A percentile compares a stretch with the other conserved stretches of the same genome.
phyloP scores from a whole-genome alignment of 1,139 yeast species.

The Geotrichum australiense region DNA sequence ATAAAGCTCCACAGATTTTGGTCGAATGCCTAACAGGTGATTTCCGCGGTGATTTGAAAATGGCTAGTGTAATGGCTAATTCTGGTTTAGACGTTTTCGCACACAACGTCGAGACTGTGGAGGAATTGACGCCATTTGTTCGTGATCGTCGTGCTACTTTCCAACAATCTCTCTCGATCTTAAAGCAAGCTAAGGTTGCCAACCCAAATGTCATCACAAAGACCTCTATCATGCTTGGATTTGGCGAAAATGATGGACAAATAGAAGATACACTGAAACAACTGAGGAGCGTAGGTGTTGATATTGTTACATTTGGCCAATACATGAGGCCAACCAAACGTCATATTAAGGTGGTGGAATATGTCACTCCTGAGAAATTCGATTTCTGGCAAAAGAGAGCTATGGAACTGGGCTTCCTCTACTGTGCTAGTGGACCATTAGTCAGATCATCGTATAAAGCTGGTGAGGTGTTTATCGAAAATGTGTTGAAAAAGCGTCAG shows the following conservation, averaged over 20 bases:
- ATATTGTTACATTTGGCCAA: constrained; percentile 97
- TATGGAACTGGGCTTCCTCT: constrained; percentile 82
- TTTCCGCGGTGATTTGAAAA: constrained; percentile 79
- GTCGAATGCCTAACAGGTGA: constrained; percentile 96
- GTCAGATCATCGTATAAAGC: constrained; percentile 97
- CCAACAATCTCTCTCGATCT: constrained; percentile 74
- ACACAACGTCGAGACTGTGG: constrained; percentile 95
- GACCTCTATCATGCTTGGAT: constrained; percentile 92
- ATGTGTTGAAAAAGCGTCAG: constrained; percentile 69
- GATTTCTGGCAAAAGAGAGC: constrained; percentile 90
- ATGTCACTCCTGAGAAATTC: constrained; percentile 89
- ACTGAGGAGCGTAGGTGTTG: constrained; percentile 70
- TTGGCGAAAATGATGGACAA: constrained; percentile 94
- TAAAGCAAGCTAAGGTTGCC: constrained; percentile 70
- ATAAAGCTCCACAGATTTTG: constrained; percentile 81
- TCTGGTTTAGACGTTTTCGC: constrained; percentile 96
- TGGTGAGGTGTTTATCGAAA: constrained; percentile 96
- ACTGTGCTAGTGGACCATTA: constrained; percentile 96
- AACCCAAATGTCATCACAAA: constrained; percentile 78
- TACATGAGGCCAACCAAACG: constrained; percentile 99
- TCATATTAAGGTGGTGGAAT: constrained; percentile 97
- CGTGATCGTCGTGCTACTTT: constrained; percentile 96
- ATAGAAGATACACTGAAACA: constrained; percentile 66
- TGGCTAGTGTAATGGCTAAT: constrained; percentile 71
- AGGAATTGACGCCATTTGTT: constrained; percentile 86